phyloP scores from a whole-genome alignment of 176 grass and related monocot species.

The Paspalum notatum region DNA sequence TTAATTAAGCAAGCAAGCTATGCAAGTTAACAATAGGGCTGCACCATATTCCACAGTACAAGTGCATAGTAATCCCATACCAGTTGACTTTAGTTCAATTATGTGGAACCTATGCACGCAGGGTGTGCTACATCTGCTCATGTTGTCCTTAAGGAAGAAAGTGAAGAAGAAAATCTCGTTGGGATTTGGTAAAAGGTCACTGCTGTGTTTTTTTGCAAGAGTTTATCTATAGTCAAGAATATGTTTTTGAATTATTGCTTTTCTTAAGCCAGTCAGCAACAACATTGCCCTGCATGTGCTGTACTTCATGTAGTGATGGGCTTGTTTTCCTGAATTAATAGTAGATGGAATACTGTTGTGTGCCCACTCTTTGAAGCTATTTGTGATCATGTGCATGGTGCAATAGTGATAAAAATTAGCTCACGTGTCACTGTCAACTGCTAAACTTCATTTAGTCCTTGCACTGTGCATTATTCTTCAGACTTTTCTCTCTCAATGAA shows the following conservation, averaged over 20 bases:
- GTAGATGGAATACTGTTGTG: neutral
- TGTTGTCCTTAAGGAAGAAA: neutral
- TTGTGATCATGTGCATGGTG: slow-evolving; percentile 14
- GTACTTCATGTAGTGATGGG: slow-evolving; percentile 13
- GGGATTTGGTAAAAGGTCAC: neutral
- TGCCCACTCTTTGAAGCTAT: neutral
- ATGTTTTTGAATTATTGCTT: neutral
- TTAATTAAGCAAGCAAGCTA: neutral
- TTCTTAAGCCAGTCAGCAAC: neutral
- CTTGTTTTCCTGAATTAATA: neutral
- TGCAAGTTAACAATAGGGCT: neutral
- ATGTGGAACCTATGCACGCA: neutral
- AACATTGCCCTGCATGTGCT: slow-evolving; percentile 10
- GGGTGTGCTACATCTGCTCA: neutral
- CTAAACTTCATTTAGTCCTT: slow-evolving; percentile 13
- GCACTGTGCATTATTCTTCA: neutral
- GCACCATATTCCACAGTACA: neutral
- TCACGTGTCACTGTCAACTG: slow-evolving; percentile 1
- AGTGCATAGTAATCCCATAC: neutral
- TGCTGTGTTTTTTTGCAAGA: slow-evolving; percentile 3
- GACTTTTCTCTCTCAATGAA: neutral
- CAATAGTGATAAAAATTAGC: neutral
- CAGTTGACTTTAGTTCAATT: neutral
- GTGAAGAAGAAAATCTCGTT: neutral
- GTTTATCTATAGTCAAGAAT: neutral